phyloP scores from a whole-genome alignment of 1,284 basidiomycete species.

The Ceratobasidium sp. region DNA sequence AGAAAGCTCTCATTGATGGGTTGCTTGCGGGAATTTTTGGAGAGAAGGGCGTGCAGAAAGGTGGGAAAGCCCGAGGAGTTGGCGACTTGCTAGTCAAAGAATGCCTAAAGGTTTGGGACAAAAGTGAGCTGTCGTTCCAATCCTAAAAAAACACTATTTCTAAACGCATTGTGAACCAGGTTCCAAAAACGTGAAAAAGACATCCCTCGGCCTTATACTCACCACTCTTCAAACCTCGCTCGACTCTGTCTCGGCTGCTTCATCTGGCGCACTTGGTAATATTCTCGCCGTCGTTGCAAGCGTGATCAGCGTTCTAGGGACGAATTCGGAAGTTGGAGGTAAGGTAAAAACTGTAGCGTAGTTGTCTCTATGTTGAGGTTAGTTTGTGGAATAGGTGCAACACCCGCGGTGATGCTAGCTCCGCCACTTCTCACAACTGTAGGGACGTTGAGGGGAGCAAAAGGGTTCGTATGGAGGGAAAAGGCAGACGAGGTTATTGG shows the following conservation, averaged over 20 bases:
- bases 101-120: slow-evolving; percentile 39
- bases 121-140: not conserved
- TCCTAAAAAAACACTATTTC: too few species aligned
- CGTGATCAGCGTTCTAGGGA: slow-evolving; percentile 23
- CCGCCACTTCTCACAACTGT: slow-evolving; percentile 73
- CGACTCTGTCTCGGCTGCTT: slow-evolving; percentile 38
- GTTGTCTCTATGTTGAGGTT: not conserved
- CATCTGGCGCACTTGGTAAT: slow-evolving; percentile 39
- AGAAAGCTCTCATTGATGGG: slow-evolving; percentile 20
- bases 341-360: slow-evolving; percentile 58
- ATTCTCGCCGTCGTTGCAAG: slow-evolving; percentile 20
- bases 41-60: not conserved
- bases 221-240: slow-evolving; percentile 26
- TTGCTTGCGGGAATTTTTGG: slow-evolving; percentile 28
- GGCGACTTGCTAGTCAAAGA: slow-evolving; percentile 28
- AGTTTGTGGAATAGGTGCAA: slow-evolving; percentile 17
- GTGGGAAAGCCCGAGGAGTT: not conserved
- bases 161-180: not conserved
- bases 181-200: slow-evolving; percentile 40
- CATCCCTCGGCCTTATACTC: slow-evolving; percentile 28
- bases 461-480: slow-evolving; percentile 92
- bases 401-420: slow-evolving; percentile 53
- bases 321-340: slow-evolving; percentile 57
- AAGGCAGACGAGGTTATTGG: slow-evolving; percentile 85
- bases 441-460: slow-evolving; percentile 80